Conservation (phyloP, 352 stramenopile genomes). For the Phytophthora pinifolia region DNA sequence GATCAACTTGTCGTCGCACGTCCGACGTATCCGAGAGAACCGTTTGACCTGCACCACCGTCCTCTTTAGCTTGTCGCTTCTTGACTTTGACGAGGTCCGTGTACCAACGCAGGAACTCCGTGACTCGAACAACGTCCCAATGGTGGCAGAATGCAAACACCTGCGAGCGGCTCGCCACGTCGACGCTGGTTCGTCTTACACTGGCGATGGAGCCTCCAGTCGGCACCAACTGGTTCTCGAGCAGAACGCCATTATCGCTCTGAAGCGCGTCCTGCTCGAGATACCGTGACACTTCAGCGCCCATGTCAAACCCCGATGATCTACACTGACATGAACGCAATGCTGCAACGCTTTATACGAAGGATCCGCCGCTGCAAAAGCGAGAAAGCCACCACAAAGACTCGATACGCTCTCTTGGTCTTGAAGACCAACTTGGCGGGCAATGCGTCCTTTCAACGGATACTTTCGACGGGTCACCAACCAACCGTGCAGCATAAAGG, state of each 20-base stretch:
- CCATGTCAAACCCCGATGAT: constrained; percentile 25
- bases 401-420: too few relatives aligned
- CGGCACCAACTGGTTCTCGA: constrained; percentile 28
- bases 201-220: constrained; percentile 1
- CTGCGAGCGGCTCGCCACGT: constrained; percentile 47
- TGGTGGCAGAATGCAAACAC: constrained; percentile 61
- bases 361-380: too few relatives aligned
- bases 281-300: constrained; percentile 41
- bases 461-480: constrained; percentile 15
- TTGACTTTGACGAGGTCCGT: constrained; percentile 31
- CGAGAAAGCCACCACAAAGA: too few relatives aligned
- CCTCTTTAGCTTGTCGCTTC: constrained; percentile 12
- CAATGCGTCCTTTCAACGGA: constrained; percentile 22
- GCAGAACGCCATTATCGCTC: constrained; percentile 45
- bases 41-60: neutral
- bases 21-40: constrained; percentile 27
- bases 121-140: constrained; percentile 55
- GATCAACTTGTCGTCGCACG: constrained; percentile 35
- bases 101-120: constrained; percentile 66
- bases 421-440: neutral
- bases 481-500: too few relatives aligned
- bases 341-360: neutral
- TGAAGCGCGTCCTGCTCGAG: constrained; percentile 43
- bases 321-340: constrained; percentile 1
- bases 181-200: constrained; percentile 34